Conservation (phyloP, 176 grass and related monocot genomes). For the Dendrocalamus sinicus region DNA sequence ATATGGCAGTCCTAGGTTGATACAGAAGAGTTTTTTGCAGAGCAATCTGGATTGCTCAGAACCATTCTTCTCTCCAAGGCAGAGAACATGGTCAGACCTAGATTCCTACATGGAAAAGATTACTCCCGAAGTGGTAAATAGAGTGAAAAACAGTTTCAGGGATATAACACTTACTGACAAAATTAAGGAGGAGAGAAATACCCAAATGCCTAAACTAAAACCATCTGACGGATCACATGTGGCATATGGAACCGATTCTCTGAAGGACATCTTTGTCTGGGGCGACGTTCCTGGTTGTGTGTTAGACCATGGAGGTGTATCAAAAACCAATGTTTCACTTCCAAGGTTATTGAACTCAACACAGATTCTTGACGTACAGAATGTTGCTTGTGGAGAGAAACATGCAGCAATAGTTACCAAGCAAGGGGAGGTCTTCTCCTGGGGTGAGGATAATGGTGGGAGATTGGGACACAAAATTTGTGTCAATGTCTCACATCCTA, state of each 20-base stretch:
- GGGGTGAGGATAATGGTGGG: conserved; percentile 76
- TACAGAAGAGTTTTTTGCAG: conserved; percentile 59
- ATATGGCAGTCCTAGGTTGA: conserved; percentile 81
- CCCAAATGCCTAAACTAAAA: conserved; percentile 58
- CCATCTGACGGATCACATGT: conserved; percentile 46
- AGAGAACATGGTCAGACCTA: conserved; percentile 70
- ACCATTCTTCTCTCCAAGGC: conserved; percentile 72
- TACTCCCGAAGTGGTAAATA: conserved; percentile 60
- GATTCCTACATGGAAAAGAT: conserved; percentile 81
- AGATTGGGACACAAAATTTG: conserved; percentile 77
- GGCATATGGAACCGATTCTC: conserved; percentile 49
- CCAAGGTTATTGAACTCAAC: conserved; percentile 79
- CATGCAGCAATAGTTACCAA: conserved; percentile 89
- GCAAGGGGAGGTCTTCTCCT: conserved; percentile 91
- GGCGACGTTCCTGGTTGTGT: conserved; percentile 63
- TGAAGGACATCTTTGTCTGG: conserved; percentile 94
- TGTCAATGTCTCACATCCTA: conserved; percentile 59
- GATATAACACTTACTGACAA: conserved; percentile 46
- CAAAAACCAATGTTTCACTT: conserved; percentile 59
- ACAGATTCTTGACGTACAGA: conserved; percentile 71
- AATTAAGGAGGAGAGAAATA: conserved; percentile 52
- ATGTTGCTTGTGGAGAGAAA: conserved; percentile 74
- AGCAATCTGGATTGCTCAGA: conserved; percentile 67
- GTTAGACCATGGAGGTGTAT: conserved; percentile 48
- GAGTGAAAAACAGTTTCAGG: conserved; percentile 51